Base-by-base conservation (phyloP, 2,329 filamentous ascomycete species). In the Curvularia lunata region DNA sequence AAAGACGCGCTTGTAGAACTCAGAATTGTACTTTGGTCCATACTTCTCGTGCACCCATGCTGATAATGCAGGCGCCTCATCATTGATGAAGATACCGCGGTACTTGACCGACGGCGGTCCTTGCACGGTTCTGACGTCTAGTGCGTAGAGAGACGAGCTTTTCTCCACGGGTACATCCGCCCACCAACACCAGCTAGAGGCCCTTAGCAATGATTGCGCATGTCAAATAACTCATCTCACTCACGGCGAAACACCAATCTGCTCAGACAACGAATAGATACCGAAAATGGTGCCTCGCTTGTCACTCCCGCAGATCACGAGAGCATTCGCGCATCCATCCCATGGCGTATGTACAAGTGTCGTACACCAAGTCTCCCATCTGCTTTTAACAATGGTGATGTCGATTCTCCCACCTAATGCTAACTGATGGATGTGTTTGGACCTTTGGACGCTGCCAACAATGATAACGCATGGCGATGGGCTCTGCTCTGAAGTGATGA, bases 11-110 rank as follows among this genome's bases (percentile, higher is more conserved):
- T 81, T 77, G 72, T 91, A 89, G 72, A 91, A 90, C 6, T 83
- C 81, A n/a, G 82, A 78, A 56, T 85, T 84, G 51, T 80, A 85
- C 5, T 83, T 83, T 13, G 78, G 78, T 13, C 82, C 78, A 12
- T 89, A 81, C 27, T 23, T 37, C 18, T 37, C 42, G 18, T 37
- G 40, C 38, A 45, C 38, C 86, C 87, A 91, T 59, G 84, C 85
- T 0, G 87, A 88, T 23, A 88, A 72, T 0, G 84, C 85, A 0
- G 87, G 87, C 57, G 86, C 84, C 69, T 90, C 87, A 54, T 90
- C 87, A 66, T 90, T 90, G 65, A 90, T 74, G 76, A 90, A 90
- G 64, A 90, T 80, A 1, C 87, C 88, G 18, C 88, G 83, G 69
- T 88, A 89, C 70, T 86, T 87, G 63, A 90, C 82, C 0, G 82